Percentiles rank a stretch among this genome's conserved stretches.
These are phyloP conservation scores for Perkinsus chesapeaki DNA, from an alignment of 169 alveolate species.

Conservation along the genomic window DNA sequence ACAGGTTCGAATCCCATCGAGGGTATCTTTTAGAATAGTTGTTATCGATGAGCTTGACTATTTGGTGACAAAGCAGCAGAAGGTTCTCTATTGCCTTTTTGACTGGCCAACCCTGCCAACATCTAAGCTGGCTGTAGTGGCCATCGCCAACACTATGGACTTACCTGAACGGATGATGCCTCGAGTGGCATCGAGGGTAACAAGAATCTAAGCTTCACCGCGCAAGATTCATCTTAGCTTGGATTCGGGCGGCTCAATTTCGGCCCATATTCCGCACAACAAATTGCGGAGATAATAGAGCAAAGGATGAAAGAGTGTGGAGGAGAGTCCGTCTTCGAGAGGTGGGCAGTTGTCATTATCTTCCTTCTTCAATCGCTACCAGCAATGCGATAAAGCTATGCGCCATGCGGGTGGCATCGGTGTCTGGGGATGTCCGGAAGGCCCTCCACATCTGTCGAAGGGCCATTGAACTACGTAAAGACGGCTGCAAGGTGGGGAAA, in stretches of 20 bases:
- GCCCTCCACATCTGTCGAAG: conserved; percentile 58
- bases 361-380: conserved; percentile 20
- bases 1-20: not conserved
- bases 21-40: conserved; percentile 16
- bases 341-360: not conserved
- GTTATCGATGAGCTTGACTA: conserved; percentile 60
- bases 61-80: conserved; percentile 54
- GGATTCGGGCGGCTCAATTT: conserved; percentile 59
- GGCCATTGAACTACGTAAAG: conserved; percentile 41
- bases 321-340: not conserved
- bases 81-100: conserved; percentile 61
- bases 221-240: not conserved
- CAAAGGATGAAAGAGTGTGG: not conserved
- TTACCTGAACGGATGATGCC: conserved; percentile 57
- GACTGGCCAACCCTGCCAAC: conserved; percentile 62
- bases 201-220: conserved; percentile 22
- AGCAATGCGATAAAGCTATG: conserved; percentile 54
- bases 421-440: conserved; percentile 57
- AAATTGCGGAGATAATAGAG: conserved; percentile 37
- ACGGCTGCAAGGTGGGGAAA: conserved; percentile 36
- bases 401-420: conserved; percentile 58
- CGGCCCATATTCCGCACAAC: conserved; percentile 55
- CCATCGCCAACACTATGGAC: conserved; percentile 73
- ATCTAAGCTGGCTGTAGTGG: conserved; percentile 54
- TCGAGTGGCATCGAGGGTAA: conserved; percentile 50